Percentiles rank a stretch among this genome's conserved stretches.
phyloP scores from a whole-genome alignment of 2,329 filamentous ascomycete genomes.

The Aspergillus fumigatiaffinis region DNA sequence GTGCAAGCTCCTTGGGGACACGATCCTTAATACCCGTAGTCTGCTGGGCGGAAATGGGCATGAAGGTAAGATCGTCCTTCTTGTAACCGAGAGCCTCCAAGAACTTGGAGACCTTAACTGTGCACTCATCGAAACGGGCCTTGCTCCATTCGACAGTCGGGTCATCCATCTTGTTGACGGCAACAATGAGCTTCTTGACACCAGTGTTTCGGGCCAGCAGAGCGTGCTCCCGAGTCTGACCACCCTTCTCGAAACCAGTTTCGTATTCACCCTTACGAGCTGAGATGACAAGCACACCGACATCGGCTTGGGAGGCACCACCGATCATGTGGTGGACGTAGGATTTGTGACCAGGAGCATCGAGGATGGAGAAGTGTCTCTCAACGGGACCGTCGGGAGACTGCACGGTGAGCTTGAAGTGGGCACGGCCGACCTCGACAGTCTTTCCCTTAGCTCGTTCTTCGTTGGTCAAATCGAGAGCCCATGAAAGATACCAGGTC shows the following conservation, averaged over 20 bases:
- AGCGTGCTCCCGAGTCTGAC: conserved; percentile 95
- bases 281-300: conserved; percentile 93
- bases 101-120: conserved; percentile 79
- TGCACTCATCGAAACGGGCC: conserved; percentile 89
- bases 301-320: conserved; percentile 85
- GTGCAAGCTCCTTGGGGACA: conserved; percentile 68
- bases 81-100: conserved; percentile 92
- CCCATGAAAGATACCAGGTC: conserved; percentile 99
- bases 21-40: conserved; percentile 84
- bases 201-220: conserved; percentile 97
- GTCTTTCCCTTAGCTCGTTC: conserved; percentile 96
- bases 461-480: conserved; percentile 93
- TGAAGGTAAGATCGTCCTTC: conserved; percentile 90
- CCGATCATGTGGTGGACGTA: conserved; percentile 99
- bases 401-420: conserved; percentile 71
- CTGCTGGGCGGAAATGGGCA: conserved; percentile 91
- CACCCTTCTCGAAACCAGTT: conserved; percentile 94
- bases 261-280: conserved; percentile 98
- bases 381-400: conserved; percentile 58
- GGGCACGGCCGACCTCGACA: conserved; percentile 91
- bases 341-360: conserved; percentile 96
- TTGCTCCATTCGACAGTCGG: conserved; percentile 94
- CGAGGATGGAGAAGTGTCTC: conserved; percentile 91
- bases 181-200: conserved; percentile 93
- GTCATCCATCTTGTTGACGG: conserved; percentile 99